These are phyloP conservation scores for Chlorella sp. DNA, from an alignment of 139 green algal species.

Conservation along the genomic window DNA sequence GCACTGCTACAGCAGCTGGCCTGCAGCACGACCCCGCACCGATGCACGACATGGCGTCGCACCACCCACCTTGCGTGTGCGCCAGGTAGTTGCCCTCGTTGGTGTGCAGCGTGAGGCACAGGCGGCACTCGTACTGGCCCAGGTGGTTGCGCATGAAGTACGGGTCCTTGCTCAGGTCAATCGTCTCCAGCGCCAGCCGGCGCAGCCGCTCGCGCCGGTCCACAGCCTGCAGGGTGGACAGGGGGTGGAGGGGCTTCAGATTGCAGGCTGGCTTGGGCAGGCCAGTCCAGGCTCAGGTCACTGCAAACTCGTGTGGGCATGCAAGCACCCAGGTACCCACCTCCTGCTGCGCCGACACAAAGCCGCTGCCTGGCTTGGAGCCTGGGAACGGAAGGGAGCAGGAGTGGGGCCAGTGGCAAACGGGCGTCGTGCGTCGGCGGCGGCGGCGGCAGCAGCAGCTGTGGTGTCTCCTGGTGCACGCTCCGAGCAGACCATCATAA, in stretches of 20 bases:
- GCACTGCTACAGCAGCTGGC: no score
- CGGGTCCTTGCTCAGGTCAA: slow-evolving; percentile 98
- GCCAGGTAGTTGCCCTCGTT: slow-evolving; percentile 99
- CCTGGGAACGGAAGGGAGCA: slow-evolving; percentile 42
- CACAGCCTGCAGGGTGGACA: slow-evolving; percentile 69
- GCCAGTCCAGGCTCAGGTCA: background rate
- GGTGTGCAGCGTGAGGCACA: slow-evolving; percentile 98
- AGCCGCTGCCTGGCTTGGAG: slow-evolving; percentile 87
- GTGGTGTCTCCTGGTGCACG: no score
- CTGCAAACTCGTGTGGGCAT: no score
- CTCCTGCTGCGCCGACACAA: slow-evolving; percentile 82
- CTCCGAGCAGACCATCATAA: no score
- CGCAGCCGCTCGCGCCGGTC: slow-evolving; percentile 94
- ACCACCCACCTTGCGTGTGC: slow-evolving; percentile 91
- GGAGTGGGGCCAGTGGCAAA: background rate
- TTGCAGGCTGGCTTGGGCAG: background rate
- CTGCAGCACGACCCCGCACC: no score
- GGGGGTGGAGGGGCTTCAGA: no score
- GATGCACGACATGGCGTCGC: no score
- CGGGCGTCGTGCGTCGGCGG: background rate
- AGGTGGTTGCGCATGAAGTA: slow-evolving; percentile 99
- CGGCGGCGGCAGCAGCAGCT: background rate
- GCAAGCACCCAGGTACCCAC: slow-evolving; percentile 39
- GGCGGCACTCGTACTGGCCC: slow-evolving; percentile 97
- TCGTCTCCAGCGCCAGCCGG: slow-evolving; percentile 97